Evolutionary conservation across 176 grass and related monocot genomes (phyloP).

Genomic region (Carex kokanica): DNA sequence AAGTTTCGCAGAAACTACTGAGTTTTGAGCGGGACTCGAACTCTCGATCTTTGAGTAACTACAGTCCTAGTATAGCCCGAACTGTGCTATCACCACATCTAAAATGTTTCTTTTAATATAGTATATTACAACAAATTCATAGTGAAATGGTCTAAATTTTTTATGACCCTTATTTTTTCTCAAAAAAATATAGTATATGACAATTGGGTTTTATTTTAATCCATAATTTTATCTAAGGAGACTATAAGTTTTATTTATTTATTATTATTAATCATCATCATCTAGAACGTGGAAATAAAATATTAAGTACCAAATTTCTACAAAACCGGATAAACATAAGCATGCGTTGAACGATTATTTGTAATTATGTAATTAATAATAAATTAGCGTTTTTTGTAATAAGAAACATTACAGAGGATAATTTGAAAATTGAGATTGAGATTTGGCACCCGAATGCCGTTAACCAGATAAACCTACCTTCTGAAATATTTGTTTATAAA

Average conservation of each 20-base stretch:
- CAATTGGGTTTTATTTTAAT: not conserved
- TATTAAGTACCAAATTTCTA: not conserved
- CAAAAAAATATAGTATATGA: not conserved
- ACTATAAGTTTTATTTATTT: not conserved
- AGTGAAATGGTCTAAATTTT: no score
- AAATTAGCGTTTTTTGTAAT: no score
- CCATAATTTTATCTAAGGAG: not conserved
- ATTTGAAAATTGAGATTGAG: not conserved
- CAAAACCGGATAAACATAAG: not conserved
- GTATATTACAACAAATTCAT: no score
- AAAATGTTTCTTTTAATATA: no score
- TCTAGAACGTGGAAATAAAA: not conserved
- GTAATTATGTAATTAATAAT: not conserved
- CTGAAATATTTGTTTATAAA: not conserved
- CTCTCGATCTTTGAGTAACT: no score
- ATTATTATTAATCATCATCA: not conserved
- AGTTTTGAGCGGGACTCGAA: no score
- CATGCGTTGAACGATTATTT: not conserved
- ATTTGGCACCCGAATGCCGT: not conserved
- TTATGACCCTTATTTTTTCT: no score
- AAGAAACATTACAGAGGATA: not conserved
- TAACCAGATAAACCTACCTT: not conserved
- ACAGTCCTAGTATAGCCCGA: no score
- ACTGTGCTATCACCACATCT: no score
- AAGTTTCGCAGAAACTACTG: no score